phyloP scores from a whole-genome alignment of 352 stramenopile genomes.

The Phytophthora parvispora region DNA sequence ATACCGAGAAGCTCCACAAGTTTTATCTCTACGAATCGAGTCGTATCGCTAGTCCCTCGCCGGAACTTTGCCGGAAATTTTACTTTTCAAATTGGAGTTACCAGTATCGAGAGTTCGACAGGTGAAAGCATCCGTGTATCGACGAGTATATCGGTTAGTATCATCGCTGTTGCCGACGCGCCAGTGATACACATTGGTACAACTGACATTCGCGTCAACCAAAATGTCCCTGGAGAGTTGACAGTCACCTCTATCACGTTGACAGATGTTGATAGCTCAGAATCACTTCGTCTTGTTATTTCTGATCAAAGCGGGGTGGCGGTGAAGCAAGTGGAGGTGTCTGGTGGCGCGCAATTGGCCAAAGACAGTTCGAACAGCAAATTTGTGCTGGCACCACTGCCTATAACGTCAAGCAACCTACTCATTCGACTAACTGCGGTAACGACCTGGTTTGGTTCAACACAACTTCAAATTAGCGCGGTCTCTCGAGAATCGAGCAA shows the following conservation, averaged over 20 bases:
- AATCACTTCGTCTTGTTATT: constrained; percentile 47
- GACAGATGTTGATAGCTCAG: constrained; percentile 53
- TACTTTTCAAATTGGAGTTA: constrained; percentile 34
- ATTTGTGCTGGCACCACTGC: constrained; percentile 39
- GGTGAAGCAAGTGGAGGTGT: constrained; percentile 32
- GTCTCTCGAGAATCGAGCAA: constrained; percentile 47
- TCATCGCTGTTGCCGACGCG: constrained; percentile 45
- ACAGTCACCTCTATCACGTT: constrained; percentile 35
- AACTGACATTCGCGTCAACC: constrained; percentile 40
- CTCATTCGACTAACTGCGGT: constrained; percentile 37
- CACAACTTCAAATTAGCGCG: constrained; percentile 38
- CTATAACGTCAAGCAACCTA: constrained; percentile 17
- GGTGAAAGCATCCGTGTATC: constrained; percentile 23
- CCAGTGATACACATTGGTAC: constrained; percentile 33
- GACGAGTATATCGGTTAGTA: constrained; percentile 33
- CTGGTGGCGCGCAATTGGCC: constrained; percentile 28
- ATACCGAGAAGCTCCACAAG: constrained; percentile 14
- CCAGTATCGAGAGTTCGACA: constrained; percentile 40
- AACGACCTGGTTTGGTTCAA: constrained; percentile 46
- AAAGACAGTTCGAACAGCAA: constrained; percentile 18
- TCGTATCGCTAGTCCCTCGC: constrained; percentile 42
- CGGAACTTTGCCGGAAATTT: constrained; percentile 53
- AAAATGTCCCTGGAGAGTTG: constrained; percentile 42
- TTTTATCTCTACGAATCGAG: constrained; percentile 20
- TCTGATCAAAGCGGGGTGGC: constrained; percentile 23